phyloP scores from a whole-genome alignment of 306 rosid genomes.

The Mucuna pruriens region DNA sequence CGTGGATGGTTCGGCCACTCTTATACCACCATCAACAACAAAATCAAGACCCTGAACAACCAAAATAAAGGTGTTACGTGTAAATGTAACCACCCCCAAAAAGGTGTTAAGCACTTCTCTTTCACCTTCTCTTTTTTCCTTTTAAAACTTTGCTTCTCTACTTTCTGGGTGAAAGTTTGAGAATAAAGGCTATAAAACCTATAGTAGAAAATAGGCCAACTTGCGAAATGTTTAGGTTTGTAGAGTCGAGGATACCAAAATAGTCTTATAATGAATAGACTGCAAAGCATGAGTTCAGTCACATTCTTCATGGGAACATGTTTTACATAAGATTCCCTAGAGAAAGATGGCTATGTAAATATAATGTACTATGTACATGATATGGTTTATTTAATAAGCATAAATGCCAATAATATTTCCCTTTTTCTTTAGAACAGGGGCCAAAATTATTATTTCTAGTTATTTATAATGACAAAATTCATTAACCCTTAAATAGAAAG shows the following conservation, averaged over 20 bases:
- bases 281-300: conserved; percentile 4
- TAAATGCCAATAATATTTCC: conserved; percentile 3
- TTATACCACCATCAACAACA: conserved; percentile 84
- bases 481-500: conserved; percentile 18
- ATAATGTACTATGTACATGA: neutral
- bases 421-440: neutral
- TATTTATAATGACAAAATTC: neutral
- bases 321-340: conserved; percentile 1
- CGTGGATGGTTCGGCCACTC: conserved; percentile 94
- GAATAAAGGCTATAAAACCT: neutral
- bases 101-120: neutral
- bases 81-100: neutral
- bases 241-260: neutral
- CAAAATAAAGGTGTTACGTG: conserved; percentile 17
- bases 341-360: neutral
- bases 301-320: conserved; percentile 22
- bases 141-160: neutral
- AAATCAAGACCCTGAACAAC: conserved; percentile 89
- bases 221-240: neutral
- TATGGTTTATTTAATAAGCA: conserved; percentile 22
- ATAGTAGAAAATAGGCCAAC: conserved; percentile 9
- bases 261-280: neutral
- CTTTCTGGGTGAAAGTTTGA: neutral
- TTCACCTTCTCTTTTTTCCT: too few relatives aligned
- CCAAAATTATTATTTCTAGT: neutral